Percentiles rank a stretch among this genome's conserved stretches.
Evolutionary conservation across 495 filamentous ascomycete genomes (phyloP).

Genomic region (Penicillium silybi): DNA sequence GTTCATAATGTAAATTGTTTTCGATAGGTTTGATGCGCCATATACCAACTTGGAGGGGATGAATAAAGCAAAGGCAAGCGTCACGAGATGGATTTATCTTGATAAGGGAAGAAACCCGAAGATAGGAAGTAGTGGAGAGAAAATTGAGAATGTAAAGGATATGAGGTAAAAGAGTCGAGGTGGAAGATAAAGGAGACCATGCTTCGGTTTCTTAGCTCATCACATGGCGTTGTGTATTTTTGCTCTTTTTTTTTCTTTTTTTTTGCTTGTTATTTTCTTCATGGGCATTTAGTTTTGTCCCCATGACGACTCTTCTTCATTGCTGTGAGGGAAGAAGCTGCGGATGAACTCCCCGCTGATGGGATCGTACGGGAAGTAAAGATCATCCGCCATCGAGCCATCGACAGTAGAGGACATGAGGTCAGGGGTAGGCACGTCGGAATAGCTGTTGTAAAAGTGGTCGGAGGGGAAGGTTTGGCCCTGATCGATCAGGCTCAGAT

Average conservation of each 20-base stretch:
- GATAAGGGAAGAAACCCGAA: too few relatives aligned
- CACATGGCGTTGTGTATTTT: neutral
- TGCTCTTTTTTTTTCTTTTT: neutral
- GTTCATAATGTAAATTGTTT: neutral
- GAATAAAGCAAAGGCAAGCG: neutral
- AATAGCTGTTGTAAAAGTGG: neutral
- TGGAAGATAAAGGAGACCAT: neutral
- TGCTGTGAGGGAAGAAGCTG: slow-evolving; percentile 38
- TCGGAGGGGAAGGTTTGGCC: neutral
- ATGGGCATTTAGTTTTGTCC: slow-evolving; percentile 2
- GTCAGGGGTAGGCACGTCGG: slow-evolving; percentile 3
- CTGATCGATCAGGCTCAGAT: neutral
- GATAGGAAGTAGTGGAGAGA: too few relatives aligned
- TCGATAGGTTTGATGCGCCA: neutral
- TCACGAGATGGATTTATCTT: neutral
- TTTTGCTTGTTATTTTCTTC: neutral
- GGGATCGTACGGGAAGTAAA: slow-evolving; percentile 45
- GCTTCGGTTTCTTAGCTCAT: slow-evolving; percentile 3
- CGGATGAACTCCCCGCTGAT: slow-evolving; percentile 44
- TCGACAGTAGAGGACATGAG: slow-evolving; percentile 8
- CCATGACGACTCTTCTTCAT: slow-evolving; percentile 22
- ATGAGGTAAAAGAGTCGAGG: neutral
- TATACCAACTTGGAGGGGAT: neutral
- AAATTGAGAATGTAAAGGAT: neutral
- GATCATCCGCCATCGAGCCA: slow-evolving; percentile 17